These are phyloP conservation scores for Aspergillus conjunctus DNA, from an alignment of 495 filamentous ascomycete species.

Conservation along the genomic window DNA sequence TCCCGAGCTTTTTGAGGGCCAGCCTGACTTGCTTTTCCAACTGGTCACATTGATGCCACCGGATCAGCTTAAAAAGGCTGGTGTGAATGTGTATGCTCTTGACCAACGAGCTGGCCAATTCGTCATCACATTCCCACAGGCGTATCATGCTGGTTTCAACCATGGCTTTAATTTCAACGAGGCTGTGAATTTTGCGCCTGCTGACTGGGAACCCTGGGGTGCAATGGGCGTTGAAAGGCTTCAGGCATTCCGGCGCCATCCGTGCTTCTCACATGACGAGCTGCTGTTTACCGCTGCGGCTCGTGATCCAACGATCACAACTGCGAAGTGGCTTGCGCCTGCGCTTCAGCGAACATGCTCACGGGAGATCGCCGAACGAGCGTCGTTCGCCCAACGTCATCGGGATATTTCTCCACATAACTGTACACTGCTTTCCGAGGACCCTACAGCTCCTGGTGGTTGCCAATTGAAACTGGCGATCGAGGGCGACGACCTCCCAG, in stretches of 20 bases:
- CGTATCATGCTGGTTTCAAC: slow-evolving; percentile 92
- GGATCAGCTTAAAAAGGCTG: slow-evolving; percentile 91
- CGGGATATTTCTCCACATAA: slow-evolving; percentile 53
- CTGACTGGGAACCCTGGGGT: slow-evolving; percentile 96
- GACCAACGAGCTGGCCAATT: slow-evolving; percentile 96
- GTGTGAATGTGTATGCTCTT: slow-evolving; percentile 87
- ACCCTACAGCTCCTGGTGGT: slow-evolving; percentile 30
- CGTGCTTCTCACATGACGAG: slow-evolving; percentile 97
- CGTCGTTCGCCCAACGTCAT: slow-evolving; percentile 67
- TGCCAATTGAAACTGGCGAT: slow-evolving; percentile 51
- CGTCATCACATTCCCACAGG: slow-evolving; percentile 91
- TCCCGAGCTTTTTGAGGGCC: slow-evolving; percentile 94
- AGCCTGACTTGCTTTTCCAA: slow-evolving; percentile 96
- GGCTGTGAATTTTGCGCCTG: slow-evolving; percentile 95
- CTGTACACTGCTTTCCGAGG: slow-evolving; percentile 44
- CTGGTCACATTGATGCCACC: slow-evolving; percentile 92
- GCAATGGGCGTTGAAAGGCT: slow-evolving; percentile 83
- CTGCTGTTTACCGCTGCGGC: slow-evolving; percentile 84
- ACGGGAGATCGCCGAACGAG: slow-evolving; percentile 70
- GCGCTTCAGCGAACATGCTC: slow-evolving; percentile 75
- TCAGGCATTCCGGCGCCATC: slow-evolving; percentile 84
- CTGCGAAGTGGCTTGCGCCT: slow-evolving; percentile 91
- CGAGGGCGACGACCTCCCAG: slow-evolving; percentile 73
- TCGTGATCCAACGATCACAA: slow-evolving; percentile 82
- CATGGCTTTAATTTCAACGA: slow-evolving; percentile 99